Conservation (phyloP, 768 basidiomycete species). For the Royoungia palumana region DNA sequence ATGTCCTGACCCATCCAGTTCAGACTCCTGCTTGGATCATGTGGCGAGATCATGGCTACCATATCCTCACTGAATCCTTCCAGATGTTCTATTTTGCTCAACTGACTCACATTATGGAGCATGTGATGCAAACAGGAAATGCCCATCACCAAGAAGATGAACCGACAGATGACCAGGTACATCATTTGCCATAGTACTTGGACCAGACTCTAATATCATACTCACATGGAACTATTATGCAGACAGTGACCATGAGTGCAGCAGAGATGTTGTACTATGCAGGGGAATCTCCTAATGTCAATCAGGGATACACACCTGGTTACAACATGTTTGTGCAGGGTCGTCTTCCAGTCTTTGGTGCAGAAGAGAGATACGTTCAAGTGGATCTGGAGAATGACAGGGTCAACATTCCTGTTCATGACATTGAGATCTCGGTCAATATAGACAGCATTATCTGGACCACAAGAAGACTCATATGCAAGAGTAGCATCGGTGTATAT, state of each 20-base stretch:
- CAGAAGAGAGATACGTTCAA: neutral
- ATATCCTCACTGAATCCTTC: conserved; percentile 1
- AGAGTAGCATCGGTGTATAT: neutral
- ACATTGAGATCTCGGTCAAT: neutral
- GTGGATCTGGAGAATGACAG: conserved; percentile 1
- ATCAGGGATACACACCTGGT: neutral
- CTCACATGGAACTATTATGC: too few relatives aligned
- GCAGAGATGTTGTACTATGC: neutral
- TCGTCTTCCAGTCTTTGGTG: neutral
- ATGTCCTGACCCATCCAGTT: neutral
- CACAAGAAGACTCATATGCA: neutral
- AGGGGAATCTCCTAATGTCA: neutral
- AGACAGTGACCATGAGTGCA: too few relatives aligned
- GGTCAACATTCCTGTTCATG: neutral
- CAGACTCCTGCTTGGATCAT: conserved; percentile 3
- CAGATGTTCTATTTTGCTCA: conserved; percentile 9
- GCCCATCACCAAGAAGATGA: neutral
- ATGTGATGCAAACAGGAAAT: conserved; percentile 1
- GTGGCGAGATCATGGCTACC: conserved; percentile 10
- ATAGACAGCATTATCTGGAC: conserved; percentile 10
- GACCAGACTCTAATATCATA: too few relatives aligned
- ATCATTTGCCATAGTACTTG: too few relatives aligned
- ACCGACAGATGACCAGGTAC: too few relatives aligned
- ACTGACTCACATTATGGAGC: neutral
- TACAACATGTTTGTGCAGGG: neutral